Evolutionary conservation across 1,284 basidiomycete species (phyloP).

Genomic region (Puccinia horiana): DNA sequence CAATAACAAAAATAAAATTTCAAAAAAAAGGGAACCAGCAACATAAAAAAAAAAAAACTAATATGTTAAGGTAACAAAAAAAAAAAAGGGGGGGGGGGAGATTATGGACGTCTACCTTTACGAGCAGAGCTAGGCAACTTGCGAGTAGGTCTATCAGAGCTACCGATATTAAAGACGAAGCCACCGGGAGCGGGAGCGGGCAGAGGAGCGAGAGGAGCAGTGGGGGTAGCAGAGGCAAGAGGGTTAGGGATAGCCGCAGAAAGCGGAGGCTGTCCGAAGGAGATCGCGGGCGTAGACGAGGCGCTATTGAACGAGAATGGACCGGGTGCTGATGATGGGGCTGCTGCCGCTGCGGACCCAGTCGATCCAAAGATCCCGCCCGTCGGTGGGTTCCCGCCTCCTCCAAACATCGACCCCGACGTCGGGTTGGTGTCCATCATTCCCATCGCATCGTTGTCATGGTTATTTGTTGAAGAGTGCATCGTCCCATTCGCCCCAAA

Average conservation of each 20-base stretch:
- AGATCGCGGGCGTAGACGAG: neutral
- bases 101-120: neutral
- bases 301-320: neutral
- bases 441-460: neutral
- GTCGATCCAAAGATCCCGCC: neutral
- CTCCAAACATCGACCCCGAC: slow-evolving; percentile 4
- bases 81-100: neutral
- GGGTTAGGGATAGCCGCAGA: neutral
- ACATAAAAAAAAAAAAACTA: neutral
- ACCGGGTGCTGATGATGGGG: no score
- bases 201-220: neutral
- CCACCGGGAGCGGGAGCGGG: slow-evolving; percentile 7
- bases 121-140: neutral
- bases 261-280: neutral
- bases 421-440: slow-evolving; percentile 9
- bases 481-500: neutral
- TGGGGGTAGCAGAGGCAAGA: neutral
- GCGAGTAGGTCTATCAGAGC: neutral
- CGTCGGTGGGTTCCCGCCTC: no score
- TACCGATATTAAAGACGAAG: slow-evolving; percentile 24
- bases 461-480: neutral
- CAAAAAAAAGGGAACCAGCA: no score
- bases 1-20: no score
- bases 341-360: neutral
- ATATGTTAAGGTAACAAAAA: neutral